phyloP scores from a whole-genome alignment of 2,329 filamentous ascomycete genomes.

The Aspergillus quadricinctus region DNA sequence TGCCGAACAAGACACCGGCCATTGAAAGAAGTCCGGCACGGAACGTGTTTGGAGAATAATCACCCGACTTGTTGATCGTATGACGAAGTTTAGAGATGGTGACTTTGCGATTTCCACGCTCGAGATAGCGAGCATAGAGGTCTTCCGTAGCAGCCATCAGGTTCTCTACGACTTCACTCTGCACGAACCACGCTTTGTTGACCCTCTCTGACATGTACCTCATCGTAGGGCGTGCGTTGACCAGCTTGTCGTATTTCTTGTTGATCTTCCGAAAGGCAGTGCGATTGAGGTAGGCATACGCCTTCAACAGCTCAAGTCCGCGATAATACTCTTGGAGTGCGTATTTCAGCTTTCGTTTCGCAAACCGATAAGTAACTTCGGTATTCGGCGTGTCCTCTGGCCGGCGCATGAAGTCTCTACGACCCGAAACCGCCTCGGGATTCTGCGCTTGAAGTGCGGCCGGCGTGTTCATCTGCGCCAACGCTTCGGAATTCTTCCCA shows the following conservation, averaged over 20 bases:
- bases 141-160: conserved; percentile 81
- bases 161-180: conserved; percentile 76
- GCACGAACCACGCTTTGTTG: conserved; percentile 84
- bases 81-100: conserved; percentile 82
- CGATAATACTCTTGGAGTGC: conserved; percentile 93
- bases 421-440: conserved; percentile 24
- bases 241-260: conserved; percentile 96
- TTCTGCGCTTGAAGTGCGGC: conserved; percentile 30
- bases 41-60: conserved; percentile 57
- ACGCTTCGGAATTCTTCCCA: conserved; percentile 54
- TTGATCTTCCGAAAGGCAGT: conserved; percentile 96
- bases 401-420: conserved; percentile 49
- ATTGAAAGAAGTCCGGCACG: conserved; percentile 64
- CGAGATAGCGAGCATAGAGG: conserved; percentile 90
- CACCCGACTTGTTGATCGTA: conserved; percentile 56
- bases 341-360: conserved; percentile 86
- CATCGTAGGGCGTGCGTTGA: conserved; percentile 70
- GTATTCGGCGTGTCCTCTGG: conserved; percentile 39
- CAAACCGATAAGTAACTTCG: conserved; percentile 75
- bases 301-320: conserved; percentile 84
- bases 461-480: conserved; percentile 42
- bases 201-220: conserved; percentile 90
- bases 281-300: conserved; percentile 82
- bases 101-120: conserved; percentile 86
- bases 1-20: conserved; percentile 59